Conservation (phyloP, 2,329 filamentous ascomycete genomes). For the Colletotrichum chlorophyti region DNA sequence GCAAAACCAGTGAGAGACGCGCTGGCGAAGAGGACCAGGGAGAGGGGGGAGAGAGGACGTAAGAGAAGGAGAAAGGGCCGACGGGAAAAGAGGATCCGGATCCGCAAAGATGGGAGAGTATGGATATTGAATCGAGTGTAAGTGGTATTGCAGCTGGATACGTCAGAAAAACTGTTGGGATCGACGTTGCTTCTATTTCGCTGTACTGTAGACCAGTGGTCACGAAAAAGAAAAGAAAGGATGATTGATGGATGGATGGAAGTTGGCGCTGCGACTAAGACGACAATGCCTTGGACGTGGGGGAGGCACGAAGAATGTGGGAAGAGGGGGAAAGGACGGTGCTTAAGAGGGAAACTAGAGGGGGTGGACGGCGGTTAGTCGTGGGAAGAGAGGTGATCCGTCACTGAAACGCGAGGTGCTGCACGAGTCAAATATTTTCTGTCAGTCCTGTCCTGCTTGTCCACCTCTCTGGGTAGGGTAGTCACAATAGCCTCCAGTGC, state of each 20-base stretch:
- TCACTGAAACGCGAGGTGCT: constrained; percentile 18
- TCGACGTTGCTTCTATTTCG: constrained; percentile 6
- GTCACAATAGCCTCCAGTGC: no score
- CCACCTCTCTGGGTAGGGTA: neutral
- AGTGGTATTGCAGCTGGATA: neutral
- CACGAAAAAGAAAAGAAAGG: neutral
- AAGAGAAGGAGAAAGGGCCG: no score
- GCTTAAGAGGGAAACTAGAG: neutral
- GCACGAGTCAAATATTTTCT: constrained; percentile 21
- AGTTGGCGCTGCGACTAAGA: no score
- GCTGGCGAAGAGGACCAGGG: no score
- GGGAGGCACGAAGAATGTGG: no score
- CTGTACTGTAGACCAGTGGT: neutral
- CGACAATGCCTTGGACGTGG: no score
- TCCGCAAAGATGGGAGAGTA: constrained; percentile 15
- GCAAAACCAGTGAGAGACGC: no score
- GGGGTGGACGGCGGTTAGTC: neutral
- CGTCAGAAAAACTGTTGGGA: constrained; percentile 8
- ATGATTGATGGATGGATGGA: neutral
- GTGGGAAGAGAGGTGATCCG: neutral
- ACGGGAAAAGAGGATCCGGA: constrained; percentile 15
- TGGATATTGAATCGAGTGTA: constrained; percentile 2
- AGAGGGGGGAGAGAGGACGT: no score
- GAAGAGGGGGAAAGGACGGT: neutral
- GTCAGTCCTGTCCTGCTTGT: neutral